These are phyloP conservation scores for Myriosclerotinia curreyana DNA, from an alignment of 2,329 filamentous ascomycete genomes.

Conservation along the genomic window DNA sequence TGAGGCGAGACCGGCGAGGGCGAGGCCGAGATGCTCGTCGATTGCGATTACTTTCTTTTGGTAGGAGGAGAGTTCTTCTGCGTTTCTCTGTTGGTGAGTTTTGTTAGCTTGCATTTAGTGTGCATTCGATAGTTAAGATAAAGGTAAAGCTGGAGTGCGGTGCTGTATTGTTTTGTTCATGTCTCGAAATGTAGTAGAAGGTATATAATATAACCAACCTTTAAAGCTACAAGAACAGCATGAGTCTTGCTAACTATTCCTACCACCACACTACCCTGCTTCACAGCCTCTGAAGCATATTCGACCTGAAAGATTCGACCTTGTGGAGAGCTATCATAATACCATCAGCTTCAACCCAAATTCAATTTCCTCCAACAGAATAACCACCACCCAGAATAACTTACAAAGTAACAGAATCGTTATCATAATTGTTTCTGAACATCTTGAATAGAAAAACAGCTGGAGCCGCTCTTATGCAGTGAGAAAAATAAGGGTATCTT, in stretches of 20 bases:
- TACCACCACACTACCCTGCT: conserved; percentile 97
- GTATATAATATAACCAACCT: conserved; percentile 56
- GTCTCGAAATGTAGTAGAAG: neutral
- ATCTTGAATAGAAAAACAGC: conserved; percentile 54
- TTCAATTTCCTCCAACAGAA: neutral
- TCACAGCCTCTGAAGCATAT: conserved; percentile 97
- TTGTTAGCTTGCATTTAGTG: neutral
- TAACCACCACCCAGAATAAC: conserved; percentile 39
- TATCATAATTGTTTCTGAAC: conserved; percentile 99
- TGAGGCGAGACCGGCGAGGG: conserved; percentile 93
- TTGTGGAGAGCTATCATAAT: conserved; percentile 78
- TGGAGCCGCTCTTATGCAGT: conserved; percentile 8
- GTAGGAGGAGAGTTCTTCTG: conserved; percentile 98
- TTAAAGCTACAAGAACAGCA: conserved; percentile 90
- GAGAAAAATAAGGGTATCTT: conserved; percentile 19
- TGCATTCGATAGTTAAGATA: too few species aligned
- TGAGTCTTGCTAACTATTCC: conserved; percentile 98
- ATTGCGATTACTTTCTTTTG: conserved; percentile 99
- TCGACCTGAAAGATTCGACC: conserved; percentile 99
- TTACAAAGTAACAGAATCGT: conserved; percentile 99
- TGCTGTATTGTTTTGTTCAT: neutral
- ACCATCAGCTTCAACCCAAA: conserved; percentile 31
- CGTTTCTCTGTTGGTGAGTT: conserved; percentile 73
- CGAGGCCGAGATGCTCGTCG: conserved; percentile 92
- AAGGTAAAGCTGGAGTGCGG: too few species aligned